Conservation (phyloP, 2,329 filamentous ascomycete species). For the Leptographium flavum region DNA sequence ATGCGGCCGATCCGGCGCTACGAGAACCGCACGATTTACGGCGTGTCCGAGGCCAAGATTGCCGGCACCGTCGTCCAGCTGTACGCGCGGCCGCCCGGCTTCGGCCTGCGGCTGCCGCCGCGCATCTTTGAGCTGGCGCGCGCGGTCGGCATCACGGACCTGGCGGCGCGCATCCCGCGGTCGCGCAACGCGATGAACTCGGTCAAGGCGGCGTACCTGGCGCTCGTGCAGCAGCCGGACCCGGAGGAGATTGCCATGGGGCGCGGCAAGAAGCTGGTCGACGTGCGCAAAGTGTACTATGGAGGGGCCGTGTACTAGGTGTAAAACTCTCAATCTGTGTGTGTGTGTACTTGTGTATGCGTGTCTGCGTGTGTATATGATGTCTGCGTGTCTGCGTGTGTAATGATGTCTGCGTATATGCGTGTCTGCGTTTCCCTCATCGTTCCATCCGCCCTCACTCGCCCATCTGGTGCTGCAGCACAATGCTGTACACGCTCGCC, state of each 20-base stretch:
- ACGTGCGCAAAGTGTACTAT: conserved; percentile 95
- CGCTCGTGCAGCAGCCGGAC: conserved; percentile 67
- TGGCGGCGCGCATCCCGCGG: conserved; percentile 69
- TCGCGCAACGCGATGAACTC: conserved; percentile 96
- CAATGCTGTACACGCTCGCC: conserved; percentile 96
- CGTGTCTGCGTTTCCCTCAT: conserved; percentile 13
- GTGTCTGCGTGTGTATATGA: no score
- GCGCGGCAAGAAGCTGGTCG: conserved; percentile 86
- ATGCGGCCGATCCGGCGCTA: conserved; percentile 88
- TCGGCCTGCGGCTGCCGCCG: conserved; percentile 81
- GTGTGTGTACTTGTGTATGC: neutral
- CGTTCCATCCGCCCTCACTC: conserved; percentile 37
- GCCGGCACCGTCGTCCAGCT: conserved; percentile 78
- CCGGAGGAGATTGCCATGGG: conserved; percentile 84
- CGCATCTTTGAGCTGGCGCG: conserved; percentile 92
- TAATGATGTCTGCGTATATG: no score
- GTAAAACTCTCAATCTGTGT: no score
- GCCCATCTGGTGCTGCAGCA: conserved; percentile 90
- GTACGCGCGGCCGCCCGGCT: conserved; percentile 81
- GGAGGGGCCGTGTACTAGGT: conserved; percentile 54
- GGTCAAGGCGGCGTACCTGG: conserved; percentile 79
- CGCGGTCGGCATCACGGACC: conserved; percentile 71
- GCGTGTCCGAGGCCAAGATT: conserved; percentile 69
- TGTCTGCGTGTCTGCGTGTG: no score
- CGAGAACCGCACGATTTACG: conserved; percentile 83